Evolutionary conservation across 2,329 filamentous ascomycete genomes (phyloP).

Genomic region (Magnaporthiopsis incrustans): DNA sequence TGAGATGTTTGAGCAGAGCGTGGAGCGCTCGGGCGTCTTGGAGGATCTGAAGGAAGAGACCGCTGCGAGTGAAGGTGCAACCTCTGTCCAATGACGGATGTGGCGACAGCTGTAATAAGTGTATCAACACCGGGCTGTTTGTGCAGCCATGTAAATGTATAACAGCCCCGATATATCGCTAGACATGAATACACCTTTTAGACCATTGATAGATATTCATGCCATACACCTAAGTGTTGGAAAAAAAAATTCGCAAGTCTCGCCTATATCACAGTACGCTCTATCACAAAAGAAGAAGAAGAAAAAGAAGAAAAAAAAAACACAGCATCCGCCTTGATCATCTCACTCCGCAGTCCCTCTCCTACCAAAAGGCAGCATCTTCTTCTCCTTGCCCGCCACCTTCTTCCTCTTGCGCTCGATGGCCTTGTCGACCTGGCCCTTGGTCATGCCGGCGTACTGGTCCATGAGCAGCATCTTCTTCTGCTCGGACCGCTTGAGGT

Average conservation of each 20-base stretch:
- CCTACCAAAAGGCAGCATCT: slow-evolving; percentile 53
- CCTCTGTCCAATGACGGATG: not conserved
- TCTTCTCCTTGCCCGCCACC: slow-evolving; percentile 77
- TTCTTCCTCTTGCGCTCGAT: slow-evolving; percentile 90
- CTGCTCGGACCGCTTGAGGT: slow-evolving; percentile 84
- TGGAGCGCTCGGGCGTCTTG: slow-evolving; percentile 27
- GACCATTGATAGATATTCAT: no score
- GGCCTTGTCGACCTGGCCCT: slow-evolving; percentile 72
- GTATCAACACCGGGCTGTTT: not conserved
- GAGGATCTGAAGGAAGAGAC: not conserved
- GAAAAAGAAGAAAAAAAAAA: no score
- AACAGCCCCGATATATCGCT: slow-evolving; percentile 6
- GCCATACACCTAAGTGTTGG: no score
- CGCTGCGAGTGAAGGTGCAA: not conserved
- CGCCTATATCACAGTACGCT: no score
- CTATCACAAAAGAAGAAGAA: no score
- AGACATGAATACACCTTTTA: slow-evolving; percentile 3
- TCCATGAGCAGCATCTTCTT: slow-evolving; percentile 78
- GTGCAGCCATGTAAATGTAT: not conserved
- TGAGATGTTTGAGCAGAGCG: slow-evolving; percentile 62
- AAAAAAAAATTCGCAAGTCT: no score
- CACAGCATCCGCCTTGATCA: slow-evolving; percentile 12
- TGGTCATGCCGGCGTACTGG: slow-evolving; percentile 75
- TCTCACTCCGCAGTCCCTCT: slow-evolving; percentile 25
- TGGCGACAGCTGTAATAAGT: no score